Conservation (phyloP, 2,329 filamentous ascomycete genomes). For the Colletotrichum sp. region DNA sequence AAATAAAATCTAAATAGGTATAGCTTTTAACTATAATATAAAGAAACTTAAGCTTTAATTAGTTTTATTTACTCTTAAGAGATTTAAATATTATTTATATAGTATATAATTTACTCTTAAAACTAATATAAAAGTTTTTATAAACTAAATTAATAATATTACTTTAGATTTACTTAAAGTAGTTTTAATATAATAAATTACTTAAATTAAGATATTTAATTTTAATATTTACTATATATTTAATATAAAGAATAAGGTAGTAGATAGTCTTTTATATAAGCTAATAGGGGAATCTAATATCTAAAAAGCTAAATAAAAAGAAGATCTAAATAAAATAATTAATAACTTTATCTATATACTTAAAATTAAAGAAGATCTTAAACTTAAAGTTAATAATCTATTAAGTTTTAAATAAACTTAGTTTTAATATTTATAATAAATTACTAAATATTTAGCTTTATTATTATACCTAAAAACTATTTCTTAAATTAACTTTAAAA, state of each 20-base stretch:
- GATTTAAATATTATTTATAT: not conserved
- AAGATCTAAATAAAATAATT: not conserved
- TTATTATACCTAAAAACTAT: not conserved
- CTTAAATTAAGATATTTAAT: not conserved
- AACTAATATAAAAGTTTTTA: too few species aligned
- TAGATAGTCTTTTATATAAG: not conserved
- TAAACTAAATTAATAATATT: too few species aligned
- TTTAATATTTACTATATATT: not conserved
- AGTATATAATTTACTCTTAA: not conserved
- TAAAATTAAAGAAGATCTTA: not conserved
- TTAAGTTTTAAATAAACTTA: not conserved
- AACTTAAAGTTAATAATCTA: not conserved
- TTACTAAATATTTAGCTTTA: not conserved
- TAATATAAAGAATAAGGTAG: not conserved
- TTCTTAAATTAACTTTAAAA: not conserved
- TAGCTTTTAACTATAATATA: not conserved
- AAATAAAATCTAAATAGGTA: not conserved
- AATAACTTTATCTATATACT: not conserved
- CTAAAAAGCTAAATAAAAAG: not conserved
- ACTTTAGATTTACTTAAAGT: too few species aligned
- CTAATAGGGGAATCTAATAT: not conserved
- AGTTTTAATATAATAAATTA: too few species aligned
- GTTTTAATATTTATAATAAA: not conserved
- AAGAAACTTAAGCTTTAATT: not conserved
- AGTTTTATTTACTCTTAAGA: not conserved